These are phyloP conservation scores for Phytophthora chlamydospora DNA, from an alignment of 352 stramenopile genomes.

Conservation along the genomic window DNA sequence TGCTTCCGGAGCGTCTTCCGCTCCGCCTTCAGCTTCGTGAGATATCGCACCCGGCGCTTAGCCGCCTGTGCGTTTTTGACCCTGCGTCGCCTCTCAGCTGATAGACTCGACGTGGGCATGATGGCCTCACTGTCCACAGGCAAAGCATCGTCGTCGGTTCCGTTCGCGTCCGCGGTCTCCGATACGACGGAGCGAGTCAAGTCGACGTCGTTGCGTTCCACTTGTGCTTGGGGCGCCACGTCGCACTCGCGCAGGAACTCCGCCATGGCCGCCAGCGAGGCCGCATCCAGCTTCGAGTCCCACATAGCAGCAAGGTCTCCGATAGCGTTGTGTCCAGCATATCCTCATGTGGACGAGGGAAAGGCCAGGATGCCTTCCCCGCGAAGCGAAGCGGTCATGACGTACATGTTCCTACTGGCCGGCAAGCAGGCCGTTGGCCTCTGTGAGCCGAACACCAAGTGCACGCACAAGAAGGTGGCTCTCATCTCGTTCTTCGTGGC, in stretches of 20 bases:
- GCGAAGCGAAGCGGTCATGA: no score
- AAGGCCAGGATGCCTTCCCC: no score
- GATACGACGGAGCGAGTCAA: no score
- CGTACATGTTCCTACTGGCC: conserved; percentile 13
- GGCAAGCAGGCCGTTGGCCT: conserved; percentile 16
- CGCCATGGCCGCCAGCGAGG: conserved; percentile 17
- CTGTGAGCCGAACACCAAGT: conserved; percentile 1
- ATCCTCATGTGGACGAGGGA: neutral
- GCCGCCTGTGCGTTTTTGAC: conserved; percentile 26
- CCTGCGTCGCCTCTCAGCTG: conserved; percentile 13
- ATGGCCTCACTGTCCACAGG: neutral
- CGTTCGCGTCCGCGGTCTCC: neutral
- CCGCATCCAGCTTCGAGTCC: conserved; percentile 17
- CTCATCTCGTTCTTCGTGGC: conserved; percentile 13
- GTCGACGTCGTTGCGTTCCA: no score
- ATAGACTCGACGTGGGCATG: neutral
- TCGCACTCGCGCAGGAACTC: conserved; percentile 31
- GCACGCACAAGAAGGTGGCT: conserved; percentile 14
- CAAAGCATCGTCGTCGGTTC: neutral
- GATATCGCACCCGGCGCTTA: conserved; percentile 24
- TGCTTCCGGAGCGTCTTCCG: conserved; percentile 25
- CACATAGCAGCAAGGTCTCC: conserved; percentile 4
- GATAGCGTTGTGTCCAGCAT: conserved; percentile 16
- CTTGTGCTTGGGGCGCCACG: no score
- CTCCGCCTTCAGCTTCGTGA: conserved; percentile 29